phyloP scores from a whole-genome alignment of 345 rosid genomes.

The Tarenaya hassleriana region DNA sequence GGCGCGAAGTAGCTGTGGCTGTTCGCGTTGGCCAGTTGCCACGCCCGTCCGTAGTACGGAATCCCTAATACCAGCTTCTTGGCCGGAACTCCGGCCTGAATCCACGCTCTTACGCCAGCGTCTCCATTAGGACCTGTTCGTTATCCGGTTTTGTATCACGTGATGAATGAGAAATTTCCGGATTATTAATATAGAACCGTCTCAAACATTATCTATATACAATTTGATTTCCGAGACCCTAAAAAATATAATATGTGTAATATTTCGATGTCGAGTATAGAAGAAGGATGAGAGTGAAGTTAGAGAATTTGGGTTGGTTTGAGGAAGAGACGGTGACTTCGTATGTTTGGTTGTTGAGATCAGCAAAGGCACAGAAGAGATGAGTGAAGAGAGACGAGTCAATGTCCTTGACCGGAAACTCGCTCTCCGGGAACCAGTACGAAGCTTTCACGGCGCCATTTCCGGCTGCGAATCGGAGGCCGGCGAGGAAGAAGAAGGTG shows the following conservation, averaged over 20 bases:
- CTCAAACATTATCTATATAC: too few species aligned
- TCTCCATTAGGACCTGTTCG: conserved; percentile 42
- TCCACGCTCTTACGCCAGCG: conserved; percentile 50
- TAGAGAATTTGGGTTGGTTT: conserved; percentile 38
- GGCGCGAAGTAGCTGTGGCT: conserved; percentile 48
- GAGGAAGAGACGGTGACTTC: conserved; percentile 38
- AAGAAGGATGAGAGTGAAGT: conserved; percentile 40
- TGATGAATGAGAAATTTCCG: too few species aligned
- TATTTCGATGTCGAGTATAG: too few species aligned
- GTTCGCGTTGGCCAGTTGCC: too few species aligned
- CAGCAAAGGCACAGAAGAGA: conserved; percentile 50
- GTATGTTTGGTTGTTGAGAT: conserved; percentile 32
- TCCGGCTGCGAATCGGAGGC: conserved; percentile 20
- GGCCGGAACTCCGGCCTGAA: conserved; percentile 38
- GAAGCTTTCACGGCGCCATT: conserved; percentile 46
- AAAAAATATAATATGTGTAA: too few species aligned
- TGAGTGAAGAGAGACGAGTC: conserved; percentile 59
- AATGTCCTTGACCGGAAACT: conserved; percentile 30
- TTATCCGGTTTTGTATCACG: conserved; percentile 1
- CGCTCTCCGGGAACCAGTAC: conserved; percentile 42
- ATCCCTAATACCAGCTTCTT: conserved; percentile 54
- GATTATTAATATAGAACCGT: background rate
- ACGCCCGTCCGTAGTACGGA: too few species aligned
- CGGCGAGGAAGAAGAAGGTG: conserved; percentile 22
- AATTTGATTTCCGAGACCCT: too few species aligned